Conservation (phyloP, 306 rosid genomes). For the Vigna radiata region DNA sequence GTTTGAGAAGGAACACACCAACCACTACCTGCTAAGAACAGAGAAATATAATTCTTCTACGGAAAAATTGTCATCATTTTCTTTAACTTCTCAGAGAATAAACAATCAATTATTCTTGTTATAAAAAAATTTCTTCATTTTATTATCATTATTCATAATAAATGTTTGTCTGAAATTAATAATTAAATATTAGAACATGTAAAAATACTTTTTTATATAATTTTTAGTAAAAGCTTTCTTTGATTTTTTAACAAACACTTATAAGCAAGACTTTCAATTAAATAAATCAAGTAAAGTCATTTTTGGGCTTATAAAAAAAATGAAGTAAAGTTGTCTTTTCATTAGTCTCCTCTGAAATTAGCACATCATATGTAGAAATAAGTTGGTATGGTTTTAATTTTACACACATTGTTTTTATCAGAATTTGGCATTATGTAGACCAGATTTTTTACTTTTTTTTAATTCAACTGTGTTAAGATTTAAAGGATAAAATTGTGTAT, state of each 20-base stretch:
- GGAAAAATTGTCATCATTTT: not conserved
- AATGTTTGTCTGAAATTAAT: too few species aligned
- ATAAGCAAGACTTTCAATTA: not conserved
- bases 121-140: not conserved
- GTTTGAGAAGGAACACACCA: not conserved
- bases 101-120: not conserved
- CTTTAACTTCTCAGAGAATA: not conserved
- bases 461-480: too few species aligned
- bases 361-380: not conserved
- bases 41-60: not conserved
- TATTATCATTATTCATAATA: not conserved
- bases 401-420: not conserved
- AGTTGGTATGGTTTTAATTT: not conserved
- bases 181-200: too few species aligned
- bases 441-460: too few species aligned
- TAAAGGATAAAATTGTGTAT: too few species aligned
- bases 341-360: not conserved
- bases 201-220: too few species aligned
- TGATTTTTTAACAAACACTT: too few species aligned
- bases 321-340: too few species aligned
- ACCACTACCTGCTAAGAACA: too few species aligned
- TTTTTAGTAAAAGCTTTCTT: too few species aligned
- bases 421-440: too few species aligned
- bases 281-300: not conserved
- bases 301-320: not conserved